Base-by-base conservation (phyloP, 345 rosid species). In the Rhizophora mangle region DNA sequence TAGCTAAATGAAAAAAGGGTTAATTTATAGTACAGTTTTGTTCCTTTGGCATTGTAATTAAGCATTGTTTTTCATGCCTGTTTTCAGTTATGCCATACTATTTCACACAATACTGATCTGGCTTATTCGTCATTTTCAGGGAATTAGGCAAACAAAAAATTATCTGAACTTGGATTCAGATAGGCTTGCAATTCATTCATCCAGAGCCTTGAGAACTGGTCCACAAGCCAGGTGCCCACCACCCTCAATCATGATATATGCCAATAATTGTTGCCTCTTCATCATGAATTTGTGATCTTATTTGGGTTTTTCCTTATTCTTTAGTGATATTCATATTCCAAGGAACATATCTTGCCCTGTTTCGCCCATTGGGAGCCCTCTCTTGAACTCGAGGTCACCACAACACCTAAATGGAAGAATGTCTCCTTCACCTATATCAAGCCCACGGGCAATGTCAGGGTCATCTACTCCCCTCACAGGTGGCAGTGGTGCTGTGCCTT, bases 381-480 rank as follows among this genome's bases (percentile, higher is more conserved):
- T 79, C 53, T 75, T 83, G 58, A 81, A 72, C 68, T 65, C 87
- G 65, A 84, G 87, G 72, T 85, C 87, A 8, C 87, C 87, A 0
- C 86, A 74, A 60, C 78, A 79, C 67, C 76, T 82, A 55, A 84
- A 74, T 43, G 91, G 87, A 70, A 86, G 85, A 71, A 79, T 80
- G 85, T 86, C 91, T 60, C 87, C 91, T 61, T 84, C 90, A 37
- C 90, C 88, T 2, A 86, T 86, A 64, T 79, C 91, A 52, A 86
- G 88, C 74, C 88, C 91, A 0, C 72, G 85, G 63, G 78, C 88
- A 9, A 62, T 83, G 64, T 84, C 90, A 65, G 90, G 86, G 56
- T 70, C 91, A 21, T 86, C 88, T 64, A 84, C 88, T 26, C 91
- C 86, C 60, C 76, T 83, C 49, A 81, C 85, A 6, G 86, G 84